Base-by-base conservation (phyloP, 331 rosid species). In the Pyrus hybrid region DNA sequence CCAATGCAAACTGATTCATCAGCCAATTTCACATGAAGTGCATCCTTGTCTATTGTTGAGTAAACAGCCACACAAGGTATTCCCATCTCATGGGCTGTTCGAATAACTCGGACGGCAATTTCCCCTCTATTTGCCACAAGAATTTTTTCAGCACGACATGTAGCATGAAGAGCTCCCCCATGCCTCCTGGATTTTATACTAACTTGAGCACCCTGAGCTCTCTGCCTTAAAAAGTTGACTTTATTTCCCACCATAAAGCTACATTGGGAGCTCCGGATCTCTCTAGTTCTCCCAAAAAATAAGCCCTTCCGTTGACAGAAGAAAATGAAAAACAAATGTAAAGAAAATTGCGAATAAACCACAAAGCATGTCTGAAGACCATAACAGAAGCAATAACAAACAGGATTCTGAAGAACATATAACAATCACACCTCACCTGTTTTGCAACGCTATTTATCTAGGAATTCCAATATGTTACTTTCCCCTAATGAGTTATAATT, bases 71-170 rank as follows among this genome's bases (percentile, higher is more conserved):
- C 88, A 78, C 91, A 87, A 67, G 98, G 98, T 13, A 93, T 93
- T 62, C 98, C 98, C 87, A 93, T 62, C 79, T 94, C 99, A 85
- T 92, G 97, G 45, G 97, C 97, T n/a, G 97, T 94, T 51, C 99
- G 86, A 71, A 91, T 94, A 32, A 94, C 80, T 17, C 97, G 99
- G 85, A 94, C 99, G 3, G 99, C 97, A 77, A 94, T 94, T 76
- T 94, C 97, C 41, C 99, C 99, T 86, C 99, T 83, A 37, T 94
- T 94, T 1, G 99, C 45, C 13, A 37, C 45, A 13, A 37, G 45
- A 37, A 37, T 37, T 37, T 37, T 37, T 37, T 37, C 45, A 37
- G 45, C 45, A 37, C 3, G 45, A 37, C 45, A 37, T 37, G 45
- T 10, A 37, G 45, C 45, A 37, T 70, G 63, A 68, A 87, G 87